These are phyloP conservation scores for Papiliotrema flavescens DNA, from an alignment of 1,284 basidiomycete species.

Conservation along the genomic window DNA sequence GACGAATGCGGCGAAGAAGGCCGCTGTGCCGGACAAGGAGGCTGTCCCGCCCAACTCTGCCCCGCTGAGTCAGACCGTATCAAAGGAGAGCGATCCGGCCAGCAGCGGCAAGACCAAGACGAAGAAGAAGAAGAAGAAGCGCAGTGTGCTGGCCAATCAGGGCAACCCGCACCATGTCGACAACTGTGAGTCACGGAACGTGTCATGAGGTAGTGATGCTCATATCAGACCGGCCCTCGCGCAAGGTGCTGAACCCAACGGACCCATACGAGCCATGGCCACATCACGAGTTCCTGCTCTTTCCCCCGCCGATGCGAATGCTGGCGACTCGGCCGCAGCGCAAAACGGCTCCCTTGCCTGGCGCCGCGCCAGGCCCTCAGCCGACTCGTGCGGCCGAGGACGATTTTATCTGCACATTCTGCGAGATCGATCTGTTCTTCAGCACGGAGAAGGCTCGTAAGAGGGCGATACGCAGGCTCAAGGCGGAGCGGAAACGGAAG, in stretches of 20 bases:
- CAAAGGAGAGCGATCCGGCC: neutral
- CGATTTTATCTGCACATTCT: constrained; percentile 85
- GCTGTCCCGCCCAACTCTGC: neutral
- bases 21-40: neutral
- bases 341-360: constrained; percentile 18
- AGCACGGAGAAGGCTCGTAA: constrained; percentile 62
- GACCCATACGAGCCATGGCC: constrained; percentile 38
- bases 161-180: constrained; percentile 85
- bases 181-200: constrained; percentile 53
- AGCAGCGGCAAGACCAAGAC: neutral
- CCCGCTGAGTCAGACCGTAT: constrained; percentile 2
- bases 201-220: neutral
- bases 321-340: constrained; percentile 29
- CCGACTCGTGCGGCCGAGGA: constrained; percentile 57
- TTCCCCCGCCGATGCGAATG: constrained; percentile 44
- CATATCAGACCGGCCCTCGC: constrained; percentile 42
- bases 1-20: neutral
- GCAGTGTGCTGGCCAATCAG: constrained; percentile 75
- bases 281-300: constrained; percentile 35
- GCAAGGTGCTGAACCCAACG: constrained; percentile 20
- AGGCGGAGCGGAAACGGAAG: constrained; percentile 70
- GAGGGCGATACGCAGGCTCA: constrained; percentile 65
- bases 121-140: constrained; percentile 79
- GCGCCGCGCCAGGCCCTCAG: constrained; percentile 1
- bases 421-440: constrained; percentile 81